Base-by-base conservation (phyloP, 2,329 filamentous ascomycete genomes). In the Cryphonectria radicalis region DNA sequence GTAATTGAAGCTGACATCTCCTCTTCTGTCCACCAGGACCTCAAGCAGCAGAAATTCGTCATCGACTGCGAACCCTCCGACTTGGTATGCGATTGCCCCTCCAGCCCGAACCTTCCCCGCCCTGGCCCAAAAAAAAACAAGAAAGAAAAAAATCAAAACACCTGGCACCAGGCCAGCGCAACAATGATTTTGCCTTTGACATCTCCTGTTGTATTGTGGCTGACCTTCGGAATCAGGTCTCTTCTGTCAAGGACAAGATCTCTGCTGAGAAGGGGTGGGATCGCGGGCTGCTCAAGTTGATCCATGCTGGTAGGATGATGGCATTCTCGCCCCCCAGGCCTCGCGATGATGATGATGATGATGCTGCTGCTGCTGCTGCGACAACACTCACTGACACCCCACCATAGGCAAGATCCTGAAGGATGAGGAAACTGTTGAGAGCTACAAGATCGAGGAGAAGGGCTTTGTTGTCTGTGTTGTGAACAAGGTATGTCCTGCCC, bases 401-500 rank as follows among this genome's bases (percentile, higher is more conserved):
- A 60, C 65, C 66, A 70, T 77, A 98, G 95, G 96, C 85, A 99
- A 99, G 87, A 98, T 99, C 77, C 86, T 99, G 75, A 95, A 98
- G 84, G 95, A 99, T 92, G 94, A 94, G 74, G 96, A 98, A 80
- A 97, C 95, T 2, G 93, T 99, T 77, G 94, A 94, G 82, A 95
- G 93, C 57, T 98, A 98, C 86, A 97, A 94, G 84, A 98, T 99
- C 74, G 95, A 99, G 84, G 96, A 98, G 88, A 99, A 98, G 88
- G 96, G 96, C 53, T 99, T 98, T 81, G 94, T 99, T 78, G 96
- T 99, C 73, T 99, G 96, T 85, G 97, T 99, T 91, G 91, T 97
- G 77, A 94, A 93, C 80, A 98, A 98, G 93, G 95, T 97, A 85
- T 74, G 82, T 74, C 69, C 70, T 46, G 7, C 40, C 71, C 59